Evolutionary conservation across 345 rosid genomes (phyloP).

Genomic region (Populus davidiana): DNA sequence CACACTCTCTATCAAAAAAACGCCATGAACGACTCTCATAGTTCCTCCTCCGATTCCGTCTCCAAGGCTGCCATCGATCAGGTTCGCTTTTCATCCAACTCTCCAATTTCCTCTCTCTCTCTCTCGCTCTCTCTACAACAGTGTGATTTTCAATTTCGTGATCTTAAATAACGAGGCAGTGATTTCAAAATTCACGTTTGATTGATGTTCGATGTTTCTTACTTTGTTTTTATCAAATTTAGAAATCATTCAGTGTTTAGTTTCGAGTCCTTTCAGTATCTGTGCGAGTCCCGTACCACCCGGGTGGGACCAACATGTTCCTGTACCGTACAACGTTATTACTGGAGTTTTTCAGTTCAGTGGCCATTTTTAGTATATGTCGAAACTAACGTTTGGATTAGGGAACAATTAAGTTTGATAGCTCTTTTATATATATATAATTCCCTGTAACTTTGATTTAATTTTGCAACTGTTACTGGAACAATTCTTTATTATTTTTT

Average conservation of each 20-base stretch:
- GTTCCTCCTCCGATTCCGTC: slow-evolving; percentile 56
- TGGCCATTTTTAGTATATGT: neutral
- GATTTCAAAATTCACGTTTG: neutral
- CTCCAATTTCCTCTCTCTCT: neutral
- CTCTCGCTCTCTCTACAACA: neutral
- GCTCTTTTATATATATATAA: no score
- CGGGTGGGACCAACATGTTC: neutral
- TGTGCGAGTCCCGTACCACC: neutral
- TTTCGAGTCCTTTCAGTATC: neutral
- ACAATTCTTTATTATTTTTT: neutral
- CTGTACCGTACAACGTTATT: neutral
- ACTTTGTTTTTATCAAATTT: neutral
- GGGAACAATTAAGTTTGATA: neutral
- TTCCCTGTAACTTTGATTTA: neutral
- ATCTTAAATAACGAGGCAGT: neutral
- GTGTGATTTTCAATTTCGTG: neutral
- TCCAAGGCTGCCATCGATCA: slow-evolving; percentile 61
- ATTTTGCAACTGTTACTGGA: neutral
- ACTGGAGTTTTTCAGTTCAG: neutral
- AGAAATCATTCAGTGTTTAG: neutral
- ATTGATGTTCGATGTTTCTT: neutral
- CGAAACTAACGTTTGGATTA: neutral
- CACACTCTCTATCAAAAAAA: neutral
- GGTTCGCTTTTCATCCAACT: slow-evolving; percentile 36
- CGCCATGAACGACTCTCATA: slow-evolving; percentile 70